phyloP scores from a whole-genome alignment of 768 basidiomycete genomes.

The Calocera cornea region DNA sequence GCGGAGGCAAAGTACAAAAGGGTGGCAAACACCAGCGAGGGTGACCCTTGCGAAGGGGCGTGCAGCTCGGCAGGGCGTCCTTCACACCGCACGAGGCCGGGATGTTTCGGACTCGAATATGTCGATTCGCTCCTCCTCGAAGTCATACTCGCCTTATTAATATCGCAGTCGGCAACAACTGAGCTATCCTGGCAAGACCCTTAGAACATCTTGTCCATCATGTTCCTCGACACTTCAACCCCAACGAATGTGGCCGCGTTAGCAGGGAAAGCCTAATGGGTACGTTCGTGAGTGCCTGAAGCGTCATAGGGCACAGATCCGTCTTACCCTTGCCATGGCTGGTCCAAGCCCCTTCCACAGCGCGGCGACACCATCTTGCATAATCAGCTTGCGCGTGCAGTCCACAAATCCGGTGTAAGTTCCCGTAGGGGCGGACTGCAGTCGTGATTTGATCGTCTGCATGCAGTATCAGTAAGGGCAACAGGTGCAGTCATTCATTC shows the following conservation, averaged over 20 bases:
- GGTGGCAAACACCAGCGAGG: too few relatives aligned
- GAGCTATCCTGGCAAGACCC: too few relatives aligned
- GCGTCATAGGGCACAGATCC: background rate
- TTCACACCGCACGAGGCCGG: too few relatives aligned
- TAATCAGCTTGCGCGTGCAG: conserved; percentile 83
- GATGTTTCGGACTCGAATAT: too few relatives aligned
- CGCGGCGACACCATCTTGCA: conserved; percentile 70
- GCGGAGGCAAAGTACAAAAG: too few relatives aligned
- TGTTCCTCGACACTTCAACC: conserved; percentile 77
- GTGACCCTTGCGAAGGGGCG: too few relatives aligned
- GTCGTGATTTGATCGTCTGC: conserved; percentile 86
- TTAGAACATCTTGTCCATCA: conserved; percentile 56
- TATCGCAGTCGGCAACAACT: too few relatives aligned
- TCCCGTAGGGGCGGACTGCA: conserved; percentile 93
- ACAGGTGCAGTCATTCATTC: background rate
- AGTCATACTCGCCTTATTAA: too few relatives aligned
- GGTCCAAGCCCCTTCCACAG: conserved; percentile 97
- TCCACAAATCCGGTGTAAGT: conserved; percentile 93
- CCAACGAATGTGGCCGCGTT: conserved; percentile 93
- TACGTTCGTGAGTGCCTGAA: background rate
- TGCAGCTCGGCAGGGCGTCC: too few relatives aligned
- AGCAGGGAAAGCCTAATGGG: conserved; percentile 75
- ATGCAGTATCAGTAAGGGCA: conserved; percentile 3
- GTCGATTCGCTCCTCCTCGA: too few relatives aligned
- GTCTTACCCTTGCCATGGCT: conserved; percentile 80